These are phyloP conservation scores for Citrus unshiu DNA, from an alignment of 345 rosid genomes.

Conservation along the genomic window DNA sequence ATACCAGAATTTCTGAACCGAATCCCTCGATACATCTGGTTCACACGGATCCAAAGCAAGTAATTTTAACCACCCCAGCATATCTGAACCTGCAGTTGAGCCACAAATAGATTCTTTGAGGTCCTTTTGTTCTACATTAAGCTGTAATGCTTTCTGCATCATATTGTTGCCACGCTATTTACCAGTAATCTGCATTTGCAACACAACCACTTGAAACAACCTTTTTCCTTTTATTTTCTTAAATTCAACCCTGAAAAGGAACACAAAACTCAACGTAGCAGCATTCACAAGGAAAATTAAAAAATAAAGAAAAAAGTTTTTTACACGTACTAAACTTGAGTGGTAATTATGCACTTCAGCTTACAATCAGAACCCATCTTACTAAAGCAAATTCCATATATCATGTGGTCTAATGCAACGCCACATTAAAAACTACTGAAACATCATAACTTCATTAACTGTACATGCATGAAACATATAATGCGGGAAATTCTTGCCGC, in stretches of 20 bases:
- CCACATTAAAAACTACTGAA: not conserved
- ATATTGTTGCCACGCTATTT: not conserved
- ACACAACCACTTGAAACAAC: slow-evolving; percentile 1
- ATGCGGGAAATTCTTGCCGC: not conserved
- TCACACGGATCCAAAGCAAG: slow-evolving; percentile 20
- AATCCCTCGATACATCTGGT: not conserved
- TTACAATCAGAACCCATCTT: not conserved
- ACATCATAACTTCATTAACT: no score
- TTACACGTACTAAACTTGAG: not conserved
- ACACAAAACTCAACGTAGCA: not conserved
- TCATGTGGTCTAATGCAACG: not conserved
- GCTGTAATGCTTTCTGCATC: not conserved
- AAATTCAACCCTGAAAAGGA: not conserved
- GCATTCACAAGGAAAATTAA: not conserved
- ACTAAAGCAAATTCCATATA: not conserved
- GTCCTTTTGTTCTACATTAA: not conserved
- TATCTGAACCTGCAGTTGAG: not conserved
- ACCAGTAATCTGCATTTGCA: not conserved
- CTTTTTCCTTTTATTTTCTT: not conserved
- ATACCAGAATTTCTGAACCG: not conserved
- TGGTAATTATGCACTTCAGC: not conserved
- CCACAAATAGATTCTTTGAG: not conserved
- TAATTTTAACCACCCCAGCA: slow-evolving; percentile 18
- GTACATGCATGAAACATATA: not conserved
- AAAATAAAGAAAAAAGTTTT: not conserved